Evolutionary conservation across 2,329 filamentous ascomycete species (phyloP), one percentile per base, ranked within the genome.

Genomic region (Tolypocladium paradoxum): DNA sequence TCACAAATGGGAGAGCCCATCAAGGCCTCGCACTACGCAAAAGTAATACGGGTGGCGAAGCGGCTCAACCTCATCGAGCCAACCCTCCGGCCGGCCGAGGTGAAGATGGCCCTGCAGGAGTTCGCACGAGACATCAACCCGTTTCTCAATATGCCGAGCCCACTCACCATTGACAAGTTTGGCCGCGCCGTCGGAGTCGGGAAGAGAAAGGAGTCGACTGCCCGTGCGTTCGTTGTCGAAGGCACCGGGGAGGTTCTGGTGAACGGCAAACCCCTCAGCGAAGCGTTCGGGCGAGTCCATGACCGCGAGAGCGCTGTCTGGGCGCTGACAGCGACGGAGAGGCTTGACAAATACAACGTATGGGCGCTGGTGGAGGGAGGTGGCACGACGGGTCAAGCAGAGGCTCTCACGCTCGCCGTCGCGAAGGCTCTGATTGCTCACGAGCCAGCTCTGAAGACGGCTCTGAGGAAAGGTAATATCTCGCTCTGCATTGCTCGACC

Each of bases 321-420:
- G 92, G 84, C 92, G 8, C 72, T 99, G 64, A 90, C 91, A 64
- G 79, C 83, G 49, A 95, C 90, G 27, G 77, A 87, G 45, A 78
- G 93, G 58, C 72, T 95, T 58, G 90, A 96, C 76, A 97, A 96
- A 71, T 99, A 99, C 76, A 99, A 99, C 65, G 83, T 96, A 4
- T 99, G 90, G 85, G 91, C 85, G 51, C 72, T 88, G 49, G 88
- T 90, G 3, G 78, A 81, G 55, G 93, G 93, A 53, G 93, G 93
- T 60, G 93, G 93, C 62, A 87, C 88, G 48, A 99, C 93, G 49
- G 93, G 93, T 2, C 95, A 99, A 72, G 92, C 93, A 8, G 93
- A 99, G 72, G 91, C 93, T 35, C 81, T 97, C 64, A 95, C 92
- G 43, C 72, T 99, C 71, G 93, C 89, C 22, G 80, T 97, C 66